These are phyloP conservation scores for Penicillium sp. DNA, from an alignment of 2,329 filamentous ascomycete genomes.

Conservation along the genomic window DNA sequence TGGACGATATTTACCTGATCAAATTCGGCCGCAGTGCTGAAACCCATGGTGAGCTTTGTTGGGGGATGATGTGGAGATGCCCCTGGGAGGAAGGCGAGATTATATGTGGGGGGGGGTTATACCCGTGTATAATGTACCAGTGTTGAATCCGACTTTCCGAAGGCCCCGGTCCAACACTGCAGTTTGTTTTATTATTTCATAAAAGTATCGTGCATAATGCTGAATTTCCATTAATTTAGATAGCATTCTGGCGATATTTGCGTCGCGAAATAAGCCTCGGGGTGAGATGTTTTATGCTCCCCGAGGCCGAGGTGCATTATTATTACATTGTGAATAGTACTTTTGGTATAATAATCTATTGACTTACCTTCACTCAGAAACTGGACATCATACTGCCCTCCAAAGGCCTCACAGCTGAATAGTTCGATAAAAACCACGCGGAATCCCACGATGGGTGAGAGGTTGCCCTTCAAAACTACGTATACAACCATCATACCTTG, in stretches of 20 bases:
- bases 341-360: too few relatives aligned
- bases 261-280: background rate
- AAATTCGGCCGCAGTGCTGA: constrained; percentile 18
- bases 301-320: background rate
- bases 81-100: background rate
- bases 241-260: background rate
- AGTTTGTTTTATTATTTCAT: background rate
- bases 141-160: background rate
- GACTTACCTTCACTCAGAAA: too few relatives aligned
- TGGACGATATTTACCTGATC: constrained; percentile 10
- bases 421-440: too few relatives aligned
- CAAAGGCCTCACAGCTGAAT: too few relatives aligned
- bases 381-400: too few relatives aligned
- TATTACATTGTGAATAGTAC: too few relatives aligned
- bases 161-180: background rate
- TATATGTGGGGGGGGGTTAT: background rate
- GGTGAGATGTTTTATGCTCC: background rate
- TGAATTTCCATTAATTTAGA: background rate
- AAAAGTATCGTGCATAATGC: background rate
- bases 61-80: constrained; percentile 7
- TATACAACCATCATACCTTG: too few relatives aligned
- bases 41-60: constrained; percentile 11
- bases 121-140: too few relatives aligned
- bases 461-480: too few relatives aligned
- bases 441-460: too few relatives aligned